phyloP scores from a whole-genome alignment of 1,284 basidiomycete genomes.

The Trichosporon coremiiforme region DNA sequence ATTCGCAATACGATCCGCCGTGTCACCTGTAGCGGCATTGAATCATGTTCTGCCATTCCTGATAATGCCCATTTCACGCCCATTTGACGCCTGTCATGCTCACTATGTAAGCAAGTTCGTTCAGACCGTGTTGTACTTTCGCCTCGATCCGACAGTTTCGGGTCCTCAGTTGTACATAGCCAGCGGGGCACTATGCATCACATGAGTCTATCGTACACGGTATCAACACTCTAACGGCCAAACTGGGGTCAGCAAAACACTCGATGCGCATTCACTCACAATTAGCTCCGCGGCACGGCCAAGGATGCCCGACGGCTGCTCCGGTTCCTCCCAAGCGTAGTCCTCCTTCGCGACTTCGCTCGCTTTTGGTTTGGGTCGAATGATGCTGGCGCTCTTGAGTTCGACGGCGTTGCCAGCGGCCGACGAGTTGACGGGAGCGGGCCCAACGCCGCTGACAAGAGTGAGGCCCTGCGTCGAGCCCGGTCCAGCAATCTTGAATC shows the following conservation, averaged over 20 bases:
- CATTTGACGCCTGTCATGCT: constrained; percentile 13
- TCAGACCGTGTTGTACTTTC: constrained; percentile 4
- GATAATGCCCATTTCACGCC: constrained; percentile 10
- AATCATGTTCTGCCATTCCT: neutral
- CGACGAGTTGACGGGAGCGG: neutral
- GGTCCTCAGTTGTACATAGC: constrained; percentile 18
- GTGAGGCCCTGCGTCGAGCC: constrained; percentile 37
- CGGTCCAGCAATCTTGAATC: constrained; percentile 44
- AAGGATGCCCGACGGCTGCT: constrained; percentile 38
- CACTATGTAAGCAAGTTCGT: neutral
- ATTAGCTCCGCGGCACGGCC: constrained; percentile 34
- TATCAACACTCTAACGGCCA: constrained; percentile 27
- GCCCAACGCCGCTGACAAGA: constrained; percentile 30
- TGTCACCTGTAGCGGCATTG: constrained; percentile 17
- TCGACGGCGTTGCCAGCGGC: constrained; percentile 38
- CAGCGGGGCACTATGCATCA: constrained; percentile 29
- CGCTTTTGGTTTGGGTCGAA: constrained; percentile 33
- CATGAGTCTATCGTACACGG: constrained; percentile 28
- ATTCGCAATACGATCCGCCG: neutral
- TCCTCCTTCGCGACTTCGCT: constrained; percentile 33
- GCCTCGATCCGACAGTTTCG: neutral
- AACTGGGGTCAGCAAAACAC: constrained; percentile 28
- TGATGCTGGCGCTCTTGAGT: constrained; percentile 35
- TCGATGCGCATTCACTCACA: constrained; percentile 19
- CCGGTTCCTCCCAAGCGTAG: constrained; percentile 45